Conservation (phyloP, 2,329 filamentous ascomycete genomes). For the Colletotrichum lini region DNA sequence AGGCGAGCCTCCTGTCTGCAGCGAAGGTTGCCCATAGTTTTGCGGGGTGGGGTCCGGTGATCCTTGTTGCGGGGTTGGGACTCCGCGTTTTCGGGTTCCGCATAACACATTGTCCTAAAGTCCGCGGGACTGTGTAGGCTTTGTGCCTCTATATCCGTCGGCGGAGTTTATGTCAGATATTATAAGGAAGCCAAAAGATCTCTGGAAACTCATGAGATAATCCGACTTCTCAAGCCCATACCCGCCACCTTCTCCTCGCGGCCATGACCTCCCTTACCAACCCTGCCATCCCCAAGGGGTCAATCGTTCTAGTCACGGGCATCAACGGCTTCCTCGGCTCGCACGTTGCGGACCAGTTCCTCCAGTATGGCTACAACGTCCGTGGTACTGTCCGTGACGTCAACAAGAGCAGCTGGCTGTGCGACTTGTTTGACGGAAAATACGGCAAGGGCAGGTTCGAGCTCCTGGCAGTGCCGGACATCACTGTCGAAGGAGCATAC, state of each 20-base stretch:
- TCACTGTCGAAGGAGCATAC: slow-evolving; percentile 47
- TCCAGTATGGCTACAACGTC: slow-evolving; percentile 54
- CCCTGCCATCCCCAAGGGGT: slow-evolving; percentile 5
- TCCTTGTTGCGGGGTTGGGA: not conserved
- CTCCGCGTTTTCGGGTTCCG: not conserved
- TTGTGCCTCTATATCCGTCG: too few species aligned
- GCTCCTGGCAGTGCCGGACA: slow-evolving; percentile 51
- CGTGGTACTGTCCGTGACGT: slow-evolving; percentile 55
- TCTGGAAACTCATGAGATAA: too few species aligned
- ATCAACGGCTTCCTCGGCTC: slow-evolving; percentile 59
- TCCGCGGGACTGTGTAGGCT: not conserved
- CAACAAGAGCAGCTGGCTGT: slow-evolving; percentile 49
- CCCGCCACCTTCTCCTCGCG: not conserved
- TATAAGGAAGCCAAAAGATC: not conserved
- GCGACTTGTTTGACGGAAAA: slow-evolving; percentile 48
- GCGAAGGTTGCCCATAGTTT: not conserved
- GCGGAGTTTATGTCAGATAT: not conserved
- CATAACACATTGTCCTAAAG: not conserved
- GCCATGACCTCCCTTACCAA: not conserved
- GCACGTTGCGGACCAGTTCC: slow-evolving; percentile 54
- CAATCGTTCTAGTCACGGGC: slow-evolving; percentile 55
- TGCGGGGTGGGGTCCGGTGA: not conserved
- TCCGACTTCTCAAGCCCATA: not conserved
- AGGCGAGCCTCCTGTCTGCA: slow-evolving; percentile 78
- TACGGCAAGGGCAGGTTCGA: slow-evolving; percentile 53